Conservation (phyloP, 176 grass and related monocot genomes). For the Chrysopogon serrulatus region DNA sequence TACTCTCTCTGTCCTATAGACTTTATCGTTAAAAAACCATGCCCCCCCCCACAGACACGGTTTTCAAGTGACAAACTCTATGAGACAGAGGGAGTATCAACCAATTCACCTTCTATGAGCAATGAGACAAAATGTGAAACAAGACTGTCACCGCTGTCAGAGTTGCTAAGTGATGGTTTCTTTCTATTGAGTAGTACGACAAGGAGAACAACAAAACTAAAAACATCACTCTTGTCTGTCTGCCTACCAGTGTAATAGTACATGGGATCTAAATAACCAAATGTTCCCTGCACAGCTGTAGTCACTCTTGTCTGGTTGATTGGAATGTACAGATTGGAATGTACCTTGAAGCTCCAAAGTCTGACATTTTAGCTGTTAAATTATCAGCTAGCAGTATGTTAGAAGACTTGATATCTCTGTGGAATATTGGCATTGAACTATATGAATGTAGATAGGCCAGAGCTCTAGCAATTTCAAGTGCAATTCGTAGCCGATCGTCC, state of each 20-base stretch:
- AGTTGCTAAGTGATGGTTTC: neutral
- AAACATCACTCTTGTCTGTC: neutral
- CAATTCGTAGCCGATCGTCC: too few relatives aligned
- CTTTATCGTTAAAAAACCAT: too few relatives aligned
- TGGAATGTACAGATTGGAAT: conserved; percentile 36
- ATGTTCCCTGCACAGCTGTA: conserved; percentile 45
- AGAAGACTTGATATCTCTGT: conserved; percentile 49
- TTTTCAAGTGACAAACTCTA: too few relatives aligned
- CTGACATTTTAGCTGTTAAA: conserved; percentile 42
- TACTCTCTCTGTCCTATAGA: too few relatives aligned
- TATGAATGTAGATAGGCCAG: conserved; percentile 46
- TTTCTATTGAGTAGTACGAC: neutral
- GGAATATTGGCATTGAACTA: conserved; percentile 29
- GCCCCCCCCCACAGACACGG: too few relatives aligned
- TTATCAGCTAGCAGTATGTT: conserved; percentile 57
- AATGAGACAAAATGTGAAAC: neutral
- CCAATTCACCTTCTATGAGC: neutral
- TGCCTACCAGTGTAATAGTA: conserved; percentile 8
- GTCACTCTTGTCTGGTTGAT: conserved; percentile 14
- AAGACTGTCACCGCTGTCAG: neutral
- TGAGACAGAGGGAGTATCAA: too few relatives aligned
- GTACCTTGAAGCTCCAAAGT: conserved; percentile 60
- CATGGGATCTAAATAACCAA: conserved; percentile 52
- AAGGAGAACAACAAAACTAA: conserved; percentile 1
- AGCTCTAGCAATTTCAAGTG: too few relatives aligned